These are phyloP conservation scores for Hymenoscyphus linearis DNA, from an alignment of 2,329 filamentous ascomycete species.

Conservation along the genomic window DNA sequence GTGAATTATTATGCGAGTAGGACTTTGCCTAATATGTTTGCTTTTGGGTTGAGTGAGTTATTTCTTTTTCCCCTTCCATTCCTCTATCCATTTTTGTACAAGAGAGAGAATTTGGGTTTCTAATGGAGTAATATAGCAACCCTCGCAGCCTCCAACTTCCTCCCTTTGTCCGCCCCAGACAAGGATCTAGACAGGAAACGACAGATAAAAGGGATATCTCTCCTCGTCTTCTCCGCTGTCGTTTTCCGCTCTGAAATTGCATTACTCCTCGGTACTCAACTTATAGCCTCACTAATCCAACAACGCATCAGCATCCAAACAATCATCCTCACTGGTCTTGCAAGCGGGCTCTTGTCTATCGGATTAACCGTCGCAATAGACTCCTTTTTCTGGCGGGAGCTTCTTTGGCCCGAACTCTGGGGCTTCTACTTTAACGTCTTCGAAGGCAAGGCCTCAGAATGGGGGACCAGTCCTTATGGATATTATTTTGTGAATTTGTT, in stretches of 20 bases:
- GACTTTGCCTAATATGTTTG: slow-evolving; percentile 94
- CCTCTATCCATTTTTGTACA: slow-evolving; percentile 8
- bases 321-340: slow-evolving; percentile 61
- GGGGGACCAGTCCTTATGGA: slow-evolving; percentile 81
- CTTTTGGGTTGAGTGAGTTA: slow-evolving; percentile 73
- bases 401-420: slow-evolving; percentile 83
- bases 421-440: slow-evolving; percentile 91
- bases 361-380: slow-evolving; percentile 69
- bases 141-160: slow-evolving; percentile 44
- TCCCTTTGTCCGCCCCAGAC: slow-evolving; percentile 39
- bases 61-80: background rate
- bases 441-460: slow-evolving; percentile 73
- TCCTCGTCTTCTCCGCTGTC: slow-evolving; percentile 74
- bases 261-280: slow-evolving; percentile 66
- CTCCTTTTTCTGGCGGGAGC: slow-evolving; percentile 88
- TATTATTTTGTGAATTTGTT: slow-evolving; percentile 82
- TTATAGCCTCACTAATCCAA: slow-evolving; percentile 56
- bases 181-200: slow-evolving; percentile 37
- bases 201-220: slow-evolving; percentile 60
- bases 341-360: slow-evolving; percentile 63
- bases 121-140: slow-evolving; percentile 48
- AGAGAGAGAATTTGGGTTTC: background rate
- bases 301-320: slow-evolving; percentile 46
- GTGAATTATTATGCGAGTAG: slow-evolving; percentile 87
- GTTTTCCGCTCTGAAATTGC: slow-evolving; percentile 89